Conservation (phyloP, 352 stramenopile species). For the Peronospora belbahrii region DNA sequence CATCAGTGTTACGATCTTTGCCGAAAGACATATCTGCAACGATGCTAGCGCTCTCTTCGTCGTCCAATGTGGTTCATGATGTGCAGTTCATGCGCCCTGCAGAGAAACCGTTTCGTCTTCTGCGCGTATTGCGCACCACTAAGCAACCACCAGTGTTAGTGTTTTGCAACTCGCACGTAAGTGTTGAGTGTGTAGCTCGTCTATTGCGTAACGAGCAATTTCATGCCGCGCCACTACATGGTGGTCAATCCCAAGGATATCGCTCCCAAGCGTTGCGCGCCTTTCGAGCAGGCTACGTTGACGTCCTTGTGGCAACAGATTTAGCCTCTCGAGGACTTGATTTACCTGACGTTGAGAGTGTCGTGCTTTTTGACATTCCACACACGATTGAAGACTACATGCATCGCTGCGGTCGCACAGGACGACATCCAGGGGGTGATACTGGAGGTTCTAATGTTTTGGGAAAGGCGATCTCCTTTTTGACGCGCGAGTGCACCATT, state of each 20-base stretch:
- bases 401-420: conserved; percentile 82
- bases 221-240: conserved; percentile 92
- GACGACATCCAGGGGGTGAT: conserved; percentile 23
- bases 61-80: conserved; percentile 84
- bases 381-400: conserved; percentile 88
- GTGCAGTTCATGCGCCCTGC: conserved; percentile 49
- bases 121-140: conserved; percentile 57
- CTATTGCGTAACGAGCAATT: conserved; percentile 92
- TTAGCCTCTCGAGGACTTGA: conserved; percentile 85
- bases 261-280: conserved; percentile 38
- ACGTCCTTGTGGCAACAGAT: conserved; percentile 89
- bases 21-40: background rate
- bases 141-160: conserved; percentile 91
- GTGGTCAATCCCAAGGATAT: conserved; percentile 73
- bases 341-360: conserved; percentile 71
- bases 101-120: conserved; percentile 36
- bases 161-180: conserved; percentile 95
- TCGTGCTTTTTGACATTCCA: conserved; percentile 89
- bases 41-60: conserved; percentile 12
- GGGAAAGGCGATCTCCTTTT: conserved; percentile 41
- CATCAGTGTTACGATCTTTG: background rate
- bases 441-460: conserved; percentile 18
- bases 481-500: conserved; percentile 51
- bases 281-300: conserved; percentile 45
- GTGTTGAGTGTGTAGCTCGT: conserved; percentile 88